These are phyloP conservation scores for Whalleya microplaca DNA, from an alignment of 2,329 filamentous ascomycete genomes.

Conservation along the genomic window DNA sequence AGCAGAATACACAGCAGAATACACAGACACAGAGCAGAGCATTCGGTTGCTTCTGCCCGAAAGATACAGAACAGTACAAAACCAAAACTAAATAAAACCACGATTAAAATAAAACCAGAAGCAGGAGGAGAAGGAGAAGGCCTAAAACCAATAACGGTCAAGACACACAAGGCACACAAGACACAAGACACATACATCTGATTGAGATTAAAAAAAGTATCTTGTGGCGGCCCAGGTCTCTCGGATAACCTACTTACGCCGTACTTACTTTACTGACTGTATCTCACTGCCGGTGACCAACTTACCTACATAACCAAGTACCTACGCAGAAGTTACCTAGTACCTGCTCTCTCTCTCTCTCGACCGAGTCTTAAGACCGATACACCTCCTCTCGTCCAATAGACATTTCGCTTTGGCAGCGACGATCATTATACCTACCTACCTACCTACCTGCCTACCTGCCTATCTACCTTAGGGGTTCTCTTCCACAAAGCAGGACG, in stretches of 20 bases:
- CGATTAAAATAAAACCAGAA: too few species aligned
- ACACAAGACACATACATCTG: neutral
- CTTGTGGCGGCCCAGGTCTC: slow-evolving; percentile 6
- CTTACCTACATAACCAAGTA: neutral
- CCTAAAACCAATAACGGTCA: slow-evolving; percentile 8
- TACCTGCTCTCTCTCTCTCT: slow-evolving; percentile 16
- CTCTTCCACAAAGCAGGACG: slow-evolving; percentile 8
- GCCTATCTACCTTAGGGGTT: slow-evolving; percentile 16
- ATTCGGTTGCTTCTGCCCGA: slow-evolving; percentile 27
- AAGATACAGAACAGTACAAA: slow-evolving; percentile 22
- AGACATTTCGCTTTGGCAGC: slow-evolving; percentile 20
- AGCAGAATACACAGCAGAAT: too few species aligned
- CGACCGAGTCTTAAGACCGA: slow-evolving; percentile 15
- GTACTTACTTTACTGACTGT: too few species aligned
- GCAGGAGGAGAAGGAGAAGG: neutral
- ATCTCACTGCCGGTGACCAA: slow-evolving; percentile 1
- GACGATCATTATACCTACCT: slow-evolving; percentile 15
- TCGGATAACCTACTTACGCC: slow-evolving; percentile 14
- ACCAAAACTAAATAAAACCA: slow-evolving; percentile 4
- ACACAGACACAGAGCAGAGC: slow-evolving; percentile 11
- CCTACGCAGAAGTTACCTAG: slow-evolving; percentile 14
- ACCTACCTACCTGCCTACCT: slow-evolving; percentile 15
- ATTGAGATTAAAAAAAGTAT: slow-evolving; percentile 7
- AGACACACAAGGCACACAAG: neutral
- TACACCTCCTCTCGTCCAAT: slow-evolving; percentile 17